Conservation (phyloP, 345 rosid genomes). For the Tarenaya hassleriana region DNA sequence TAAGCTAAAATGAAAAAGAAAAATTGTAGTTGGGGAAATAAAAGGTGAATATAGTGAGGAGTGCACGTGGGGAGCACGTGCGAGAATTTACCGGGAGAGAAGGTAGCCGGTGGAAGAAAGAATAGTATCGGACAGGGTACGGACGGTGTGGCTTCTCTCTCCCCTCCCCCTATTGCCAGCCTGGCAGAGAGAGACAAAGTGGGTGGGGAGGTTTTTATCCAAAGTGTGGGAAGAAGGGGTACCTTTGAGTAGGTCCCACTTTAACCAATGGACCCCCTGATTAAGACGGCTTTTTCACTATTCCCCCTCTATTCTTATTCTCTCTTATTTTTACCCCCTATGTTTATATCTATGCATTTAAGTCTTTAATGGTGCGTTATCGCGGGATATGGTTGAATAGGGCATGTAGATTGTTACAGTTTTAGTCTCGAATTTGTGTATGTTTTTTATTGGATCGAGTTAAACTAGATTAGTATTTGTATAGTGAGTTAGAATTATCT, state of each 20-base stretch:
- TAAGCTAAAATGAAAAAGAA: neutral
- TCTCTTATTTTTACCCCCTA: constrained; percentile 9
- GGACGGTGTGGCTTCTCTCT: constrained; percentile 30
- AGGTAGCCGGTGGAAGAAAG: constrained; percentile 36
- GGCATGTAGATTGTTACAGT: no score
- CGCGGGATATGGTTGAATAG: no score
- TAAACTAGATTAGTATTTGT: no score
- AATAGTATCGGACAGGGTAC: constrained; percentile 27
- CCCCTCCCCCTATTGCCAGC: constrained; percentile 31
- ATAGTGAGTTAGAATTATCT: no score
- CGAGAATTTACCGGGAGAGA: constrained; percentile 29
- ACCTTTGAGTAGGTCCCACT: constrained; percentile 20
- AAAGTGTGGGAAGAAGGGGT: constrained; percentile 26
- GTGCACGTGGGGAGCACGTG: constrained; percentile 45
- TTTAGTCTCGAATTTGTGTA: no score
- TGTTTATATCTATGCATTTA: neutral
- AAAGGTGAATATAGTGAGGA: neutral
- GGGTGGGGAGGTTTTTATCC: constrained; percentile 39
- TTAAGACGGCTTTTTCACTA: no score
- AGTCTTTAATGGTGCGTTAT: no score
- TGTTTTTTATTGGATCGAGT: no score
- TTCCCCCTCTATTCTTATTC: neutral
- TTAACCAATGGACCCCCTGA: no score
- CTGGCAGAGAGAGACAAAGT: constrained; percentile 26
- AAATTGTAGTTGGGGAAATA: neutral